Percentiles rank a stretch among this genome's conserved stretches.
Conservation (phyloP, 257 asterid genomes). For the Mentha longifolia region DNA sequence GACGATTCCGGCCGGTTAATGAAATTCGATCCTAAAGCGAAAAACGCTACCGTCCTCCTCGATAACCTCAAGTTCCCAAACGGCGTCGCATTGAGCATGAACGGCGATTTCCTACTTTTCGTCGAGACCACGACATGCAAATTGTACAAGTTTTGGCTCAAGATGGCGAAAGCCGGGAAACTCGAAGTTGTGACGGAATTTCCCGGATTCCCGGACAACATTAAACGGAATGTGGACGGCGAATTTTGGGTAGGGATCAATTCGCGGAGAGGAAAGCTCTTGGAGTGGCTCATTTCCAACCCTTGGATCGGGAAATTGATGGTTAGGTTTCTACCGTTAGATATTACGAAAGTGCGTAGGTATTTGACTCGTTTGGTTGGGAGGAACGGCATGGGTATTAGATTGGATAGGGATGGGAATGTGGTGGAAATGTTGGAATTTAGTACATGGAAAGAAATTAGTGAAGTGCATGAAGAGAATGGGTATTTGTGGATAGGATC, state of each 20-base stretch:
- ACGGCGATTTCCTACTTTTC: constrained; percentile 55
- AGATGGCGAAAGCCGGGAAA: constrained; percentile 39
- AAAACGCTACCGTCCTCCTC: constrained; percentile 45
- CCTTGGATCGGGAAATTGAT: constrained; percentile 54
- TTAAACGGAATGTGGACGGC: constrained; percentile 53
- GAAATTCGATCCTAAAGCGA: constrained; percentile 53
- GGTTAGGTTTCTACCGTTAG: constrained; percentile 38
- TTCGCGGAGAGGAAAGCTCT: constrained; percentile 42
- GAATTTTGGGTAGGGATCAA: constrained; percentile 83
- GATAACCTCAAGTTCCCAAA: constrained; percentile 67
- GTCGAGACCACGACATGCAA: constrained; percentile 70
- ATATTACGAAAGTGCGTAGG: constrained; percentile 43
- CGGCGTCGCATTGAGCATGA: constrained; percentile 70
- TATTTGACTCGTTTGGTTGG: constrained; percentile 35
- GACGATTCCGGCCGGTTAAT: constrained; percentile 68
- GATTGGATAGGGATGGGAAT: constrained; percentile 52
- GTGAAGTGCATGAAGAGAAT: constrained; percentile 65
- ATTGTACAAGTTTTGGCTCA: constrained; percentile 59
- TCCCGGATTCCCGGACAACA: constrained; percentile 76
- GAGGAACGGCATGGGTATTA: constrained; percentile 53
- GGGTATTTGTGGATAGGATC: constrained; percentile 72
- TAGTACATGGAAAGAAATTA: constrained; percentile 51
- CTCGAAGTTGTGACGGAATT: constrained; percentile 49
- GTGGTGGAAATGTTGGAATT: constrained; percentile 51
- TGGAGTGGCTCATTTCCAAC: constrained; percentile 49